Conservation (phyloP, 345 rosid genomes). For the Gossypium thurberi region DNA sequence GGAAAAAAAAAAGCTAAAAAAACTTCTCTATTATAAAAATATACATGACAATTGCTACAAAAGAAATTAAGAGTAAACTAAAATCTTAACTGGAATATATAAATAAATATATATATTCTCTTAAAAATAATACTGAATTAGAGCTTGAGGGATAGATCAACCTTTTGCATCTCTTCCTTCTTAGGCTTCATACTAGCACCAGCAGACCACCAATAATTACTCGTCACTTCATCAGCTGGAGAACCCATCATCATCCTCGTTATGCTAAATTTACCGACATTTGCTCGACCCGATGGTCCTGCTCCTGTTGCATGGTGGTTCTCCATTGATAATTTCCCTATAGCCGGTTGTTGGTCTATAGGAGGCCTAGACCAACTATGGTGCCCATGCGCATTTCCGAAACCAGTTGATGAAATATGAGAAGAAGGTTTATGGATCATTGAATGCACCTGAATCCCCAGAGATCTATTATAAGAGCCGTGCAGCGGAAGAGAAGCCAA, state of each 20-base stretch:
- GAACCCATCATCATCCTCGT: slow-evolving; percentile 26
- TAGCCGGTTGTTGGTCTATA: slow-evolving; percentile 46
- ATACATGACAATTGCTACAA: slow-evolving; percentile 22
- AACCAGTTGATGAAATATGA: slow-evolving; percentile 26
- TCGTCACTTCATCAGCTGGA: slow-evolving; percentile 18
- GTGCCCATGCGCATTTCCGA: slow-evolving; percentile 24
- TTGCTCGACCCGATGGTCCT: slow-evolving; percentile 16
- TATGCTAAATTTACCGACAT: slow-evolving; percentile 34
- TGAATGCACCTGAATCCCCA: slow-evolving; percentile 62
- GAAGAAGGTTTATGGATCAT: slow-evolving; percentile 46
- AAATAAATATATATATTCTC: background rate
- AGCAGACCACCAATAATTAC: slow-evolving; percentile 25
- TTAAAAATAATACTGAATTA: slow-evolving; percentile 12
- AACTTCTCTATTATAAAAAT: slow-evolving; percentile 16
- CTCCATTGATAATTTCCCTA: slow-evolving; percentile 41
- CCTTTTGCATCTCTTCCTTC: slow-evolving; percentile 52
- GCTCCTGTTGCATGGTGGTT: slow-evolving; percentile 16
- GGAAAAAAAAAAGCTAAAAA: background rate
- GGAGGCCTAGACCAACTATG: slow-evolving; percentile 43
- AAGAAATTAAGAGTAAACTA: slow-evolving; percentile 12
- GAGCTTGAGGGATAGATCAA: slow-evolving; percentile 69
- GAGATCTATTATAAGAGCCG: slow-evolving; percentile 41
- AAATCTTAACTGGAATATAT: slow-evolving; percentile 11
- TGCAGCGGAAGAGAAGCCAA: slow-evolving; percentile 48
- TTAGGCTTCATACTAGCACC: slow-evolving; percentile 20